phyloP scores from a whole-genome alignment of 257 asterid species.

The Buddleja alternifolia region DNA sequence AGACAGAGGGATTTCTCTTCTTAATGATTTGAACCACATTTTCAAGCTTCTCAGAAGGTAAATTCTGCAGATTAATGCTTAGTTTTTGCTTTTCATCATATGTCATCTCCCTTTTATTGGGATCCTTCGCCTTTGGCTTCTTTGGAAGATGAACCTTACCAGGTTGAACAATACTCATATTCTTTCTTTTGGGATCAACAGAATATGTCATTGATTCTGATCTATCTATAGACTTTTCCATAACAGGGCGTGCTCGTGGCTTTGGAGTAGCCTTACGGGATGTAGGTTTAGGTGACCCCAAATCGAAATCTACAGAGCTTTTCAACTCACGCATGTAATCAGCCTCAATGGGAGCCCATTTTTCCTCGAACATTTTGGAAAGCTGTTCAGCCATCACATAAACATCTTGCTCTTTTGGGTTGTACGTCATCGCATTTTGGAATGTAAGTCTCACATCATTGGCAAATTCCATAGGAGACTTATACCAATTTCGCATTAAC shows the following conservation, averaged over 20 bases:
- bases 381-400: slow-evolving; percentile 82
- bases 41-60: slow-evolving; percentile 93
- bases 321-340: slow-evolving; percentile 54
- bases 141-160: slow-evolving; percentile 53
- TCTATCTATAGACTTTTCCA: slow-evolving; percentile 39
- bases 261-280: slow-evolving; percentile 54
- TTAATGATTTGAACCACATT: slow-evolving; percentile 75
- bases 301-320: slow-evolving; percentile 44
- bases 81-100: slow-evolving; percentile 92
- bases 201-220: slow-evolving; percentile 42
- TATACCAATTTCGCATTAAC: slow-evolving; percentile 63
- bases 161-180: slow-evolving; percentile 37
- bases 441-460: slow-evolving; percentile 86
- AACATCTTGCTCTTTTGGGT: slow-evolving; percentile 86
- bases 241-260: slow-evolving; percentile 39
- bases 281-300: slow-evolving; percentile 53
- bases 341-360: slow-evolving; percentile 67
- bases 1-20: slow-evolving; percentile 76
- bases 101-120: slow-evolving; percentile 89
- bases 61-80: slow-evolving; percentile 66
- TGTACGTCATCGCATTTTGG: slow-evolving; percentile 80
- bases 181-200: slow-evolving; percentile 48
- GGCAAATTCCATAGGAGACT: slow-evolving; percentile 74
- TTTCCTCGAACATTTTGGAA: slow-evolving; percentile 62
- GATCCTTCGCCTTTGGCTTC: slow-evolving; percentile 94